phyloP scores from a whole-genome alignment of 768 basidiomycete species.

The Cystobasidium ongulense region DNA sequence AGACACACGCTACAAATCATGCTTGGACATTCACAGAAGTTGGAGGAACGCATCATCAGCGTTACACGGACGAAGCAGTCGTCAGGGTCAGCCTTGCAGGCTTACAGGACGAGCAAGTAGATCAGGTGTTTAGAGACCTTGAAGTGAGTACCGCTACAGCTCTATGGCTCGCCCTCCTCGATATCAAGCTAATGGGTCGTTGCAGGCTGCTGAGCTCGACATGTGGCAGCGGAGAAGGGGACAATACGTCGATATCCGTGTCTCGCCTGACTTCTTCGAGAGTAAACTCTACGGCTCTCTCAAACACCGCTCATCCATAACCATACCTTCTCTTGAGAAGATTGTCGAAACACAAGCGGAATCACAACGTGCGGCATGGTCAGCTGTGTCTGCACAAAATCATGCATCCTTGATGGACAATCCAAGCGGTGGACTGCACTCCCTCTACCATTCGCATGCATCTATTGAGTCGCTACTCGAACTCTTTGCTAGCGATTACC shows the following conservation, averaged over 20 bases:
- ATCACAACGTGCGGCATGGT: neutral
- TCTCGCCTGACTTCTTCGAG: neutral
- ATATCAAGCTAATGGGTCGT: neutral
- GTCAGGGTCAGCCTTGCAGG: neutral
- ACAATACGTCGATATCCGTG: constrained; percentile 3
- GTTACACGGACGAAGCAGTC: neutral
- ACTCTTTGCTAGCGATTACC: constrained; percentile 50
- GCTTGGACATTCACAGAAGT: neutral
- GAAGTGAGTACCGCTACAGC: neutral
- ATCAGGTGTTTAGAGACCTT: neutral
- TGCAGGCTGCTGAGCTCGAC: constrained; percentile 3
- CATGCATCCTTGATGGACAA: neutral
- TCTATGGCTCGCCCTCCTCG: neutral
- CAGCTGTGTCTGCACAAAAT: neutral
- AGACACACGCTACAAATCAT: neutral
- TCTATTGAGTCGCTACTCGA: constrained; percentile 54
- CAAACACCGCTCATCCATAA: neutral
- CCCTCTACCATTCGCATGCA: constrained; percentile 54
- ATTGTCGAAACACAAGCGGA: neutral
- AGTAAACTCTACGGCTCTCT: neutral
- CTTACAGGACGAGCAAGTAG: neutral
- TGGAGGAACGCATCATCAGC: neutral
- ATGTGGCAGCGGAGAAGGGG: constrained; percentile 7
- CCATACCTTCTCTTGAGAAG: neutral
- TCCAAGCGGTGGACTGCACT: constrained; percentile 42